Evolutionary conservation across 164 flowering plant genomes (phyloP).

Genomic region (Vitis cinerea): DNA sequence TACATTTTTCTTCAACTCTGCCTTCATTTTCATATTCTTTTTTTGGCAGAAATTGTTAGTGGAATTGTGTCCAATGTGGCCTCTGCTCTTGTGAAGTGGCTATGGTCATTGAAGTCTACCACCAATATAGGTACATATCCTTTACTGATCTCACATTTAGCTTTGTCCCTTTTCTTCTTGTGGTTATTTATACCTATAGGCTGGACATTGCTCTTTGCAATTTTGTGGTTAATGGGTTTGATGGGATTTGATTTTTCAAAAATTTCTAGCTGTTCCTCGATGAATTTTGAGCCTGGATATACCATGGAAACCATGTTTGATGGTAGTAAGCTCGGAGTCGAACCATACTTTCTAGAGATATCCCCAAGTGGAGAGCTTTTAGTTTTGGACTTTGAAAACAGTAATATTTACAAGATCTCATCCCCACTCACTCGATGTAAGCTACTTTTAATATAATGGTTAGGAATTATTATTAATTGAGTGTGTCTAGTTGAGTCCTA

Average conservation of each 20-base stretch:
- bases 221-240: slow-evolving; percentile 9
- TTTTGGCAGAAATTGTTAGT: slow-evolving; percentile 41
- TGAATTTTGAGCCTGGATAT: too few relatives aligned
- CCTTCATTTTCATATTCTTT: background rate
- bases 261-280: slow-evolving; percentile 46
- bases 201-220: slow-evolving; percentile 7
- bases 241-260: slow-evolving; percentile 27
- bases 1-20: too few relatives aligned
- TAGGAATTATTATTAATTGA: background rate
- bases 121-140: slow-evolving; percentile 33
- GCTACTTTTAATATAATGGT: slow-evolving; percentile 11
- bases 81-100: slow-evolving; percentile 54
- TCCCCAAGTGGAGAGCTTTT: slow-evolving; percentile 55
- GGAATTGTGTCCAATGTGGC: slow-evolving; percentile 55
- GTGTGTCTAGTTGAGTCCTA: background rate
- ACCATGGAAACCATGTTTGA: slow-evolving; percentile 67
- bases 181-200: too few relatives aligned
- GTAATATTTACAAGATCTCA: slow-evolving; percentile 61
- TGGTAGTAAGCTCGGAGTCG: slow-evolving; percentile 65
- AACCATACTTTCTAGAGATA: slow-evolving; percentile 48
- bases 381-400: slow-evolving; percentile 57
- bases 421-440: slow-evolving; percentile 55
- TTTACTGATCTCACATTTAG: slow-evolving; percentile 8
- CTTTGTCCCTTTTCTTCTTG: background rate
- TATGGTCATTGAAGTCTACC: slow-evolving; percentile 53